Percentiles rank a stretch among this genome's conserved stretches.
Evolutionary conservation across 768 basidiomycete species (phyloP).

Genomic region (Kwoniella heveanensis): DNA sequence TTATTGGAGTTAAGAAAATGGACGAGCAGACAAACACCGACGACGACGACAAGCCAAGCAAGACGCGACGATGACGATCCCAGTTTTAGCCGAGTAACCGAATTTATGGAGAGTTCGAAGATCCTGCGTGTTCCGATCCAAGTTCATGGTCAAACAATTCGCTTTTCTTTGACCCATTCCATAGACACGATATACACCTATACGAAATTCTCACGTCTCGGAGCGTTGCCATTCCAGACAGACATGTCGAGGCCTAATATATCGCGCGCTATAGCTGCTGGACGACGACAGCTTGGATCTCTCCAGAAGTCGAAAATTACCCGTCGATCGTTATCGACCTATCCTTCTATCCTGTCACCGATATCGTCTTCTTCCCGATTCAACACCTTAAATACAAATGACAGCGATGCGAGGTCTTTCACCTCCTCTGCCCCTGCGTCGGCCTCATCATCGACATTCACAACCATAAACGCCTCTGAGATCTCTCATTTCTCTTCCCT

Average conservation of each 20-base stretch:
- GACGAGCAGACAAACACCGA: too few relatives aligned
- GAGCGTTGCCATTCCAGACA: too few relatives aligned
- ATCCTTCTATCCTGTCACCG: not conserved
- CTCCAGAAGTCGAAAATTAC: not conserved
- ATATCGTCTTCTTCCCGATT: not conserved
- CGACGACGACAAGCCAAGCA: too few relatives aligned
- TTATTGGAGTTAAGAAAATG: too few relatives aligned
- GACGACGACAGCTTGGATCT: not conserved
- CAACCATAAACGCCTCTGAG: slow-evolving; percentile 73
- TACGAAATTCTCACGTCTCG: too few relatives aligned
- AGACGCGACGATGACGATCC: too few relatives aligned
- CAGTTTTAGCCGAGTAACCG: too few relatives aligned
- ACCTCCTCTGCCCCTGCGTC: not conserved
- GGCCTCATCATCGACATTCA: slow-evolving; percentile 46
- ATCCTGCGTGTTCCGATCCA: too few relatives aligned
- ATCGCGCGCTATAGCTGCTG: not conserved
- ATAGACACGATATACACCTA: too few relatives aligned
- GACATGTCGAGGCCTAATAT: not conserved
- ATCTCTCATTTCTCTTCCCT: slow-evolving; percentile 86
- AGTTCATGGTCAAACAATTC: too few relatives aligned
- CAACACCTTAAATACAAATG: not conserved
- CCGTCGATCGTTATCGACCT: not conserved
- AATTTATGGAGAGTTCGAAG: too few relatives aligned
- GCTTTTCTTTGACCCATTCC: too few relatives aligned
- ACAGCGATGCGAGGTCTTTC: not conserved